phyloP scores from a whole-genome alignment of 1,284 basidiomycete species.

The Pisolithus thermaeus region DNA sequence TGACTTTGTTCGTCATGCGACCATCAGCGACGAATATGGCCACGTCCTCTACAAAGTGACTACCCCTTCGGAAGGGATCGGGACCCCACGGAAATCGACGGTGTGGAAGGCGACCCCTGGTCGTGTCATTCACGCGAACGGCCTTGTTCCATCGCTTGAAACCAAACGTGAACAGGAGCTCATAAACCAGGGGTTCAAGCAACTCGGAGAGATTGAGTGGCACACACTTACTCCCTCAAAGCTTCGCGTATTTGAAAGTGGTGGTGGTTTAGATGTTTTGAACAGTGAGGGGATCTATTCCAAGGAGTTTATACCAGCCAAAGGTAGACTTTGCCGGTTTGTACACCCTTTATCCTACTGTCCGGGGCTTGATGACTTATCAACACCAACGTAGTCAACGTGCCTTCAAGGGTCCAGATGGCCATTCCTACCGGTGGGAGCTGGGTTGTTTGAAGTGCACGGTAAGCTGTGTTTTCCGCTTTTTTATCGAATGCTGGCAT shows the following conservation, averaged over 20 bases:
- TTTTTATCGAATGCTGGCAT: background rate
- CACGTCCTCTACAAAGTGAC: slow-evolving; percentile 7
- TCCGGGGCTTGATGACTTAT: background rate
- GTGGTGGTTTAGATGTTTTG: background rate
- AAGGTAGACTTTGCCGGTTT: slow-evolving; percentile 1
- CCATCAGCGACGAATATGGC: background rate
- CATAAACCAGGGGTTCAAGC: background rate
- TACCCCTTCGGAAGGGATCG: slow-evolving; percentile 1
- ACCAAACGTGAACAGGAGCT: background rate
- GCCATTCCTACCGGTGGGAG: slow-evolving; percentile 1
- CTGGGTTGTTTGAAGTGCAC: slow-evolving; percentile 1
- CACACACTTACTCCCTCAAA: background rate
- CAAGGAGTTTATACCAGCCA: slow-evolving; percentile 2
- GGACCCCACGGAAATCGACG: slow-evolving; percentile 3
- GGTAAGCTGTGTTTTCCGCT: background rate
- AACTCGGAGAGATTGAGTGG: slow-evolving; percentile 8
- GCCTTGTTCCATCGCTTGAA: too few relatives aligned
- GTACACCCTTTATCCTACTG: background rate
- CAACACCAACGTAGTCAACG: background rate
- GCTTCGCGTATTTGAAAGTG: slow-evolving; percentile 1
- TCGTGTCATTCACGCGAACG: too few relatives aligned
- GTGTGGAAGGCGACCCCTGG: slow-evolving; percentile 3
- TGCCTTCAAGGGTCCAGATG: slow-evolving; percentile 3
- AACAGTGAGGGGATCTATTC: background rate
- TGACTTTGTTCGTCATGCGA: slow-evolving; percentile 4